These are phyloP conservation scores for Macrolepiota dolichaula DNA, from an alignment of 768 basidiomycete genomes.

Conservation along the genomic window DNA sequence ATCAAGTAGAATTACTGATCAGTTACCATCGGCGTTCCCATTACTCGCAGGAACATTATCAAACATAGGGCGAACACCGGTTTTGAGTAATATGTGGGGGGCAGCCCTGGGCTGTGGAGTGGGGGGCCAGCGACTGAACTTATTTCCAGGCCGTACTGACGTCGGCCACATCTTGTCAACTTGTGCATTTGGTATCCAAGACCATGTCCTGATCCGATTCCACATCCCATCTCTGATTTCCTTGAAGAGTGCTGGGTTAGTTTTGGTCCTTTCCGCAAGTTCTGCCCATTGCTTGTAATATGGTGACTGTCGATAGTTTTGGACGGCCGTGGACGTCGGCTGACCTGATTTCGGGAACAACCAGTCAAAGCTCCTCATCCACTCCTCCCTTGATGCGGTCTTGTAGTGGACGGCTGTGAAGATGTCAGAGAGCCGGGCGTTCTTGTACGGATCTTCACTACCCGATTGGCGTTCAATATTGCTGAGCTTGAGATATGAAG, in stretches of 20 bases:
- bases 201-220: neutral
- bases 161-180: neutral
- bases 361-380: neutral
- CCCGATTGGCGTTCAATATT: neutral
- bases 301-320: neutral
- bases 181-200: neutral
- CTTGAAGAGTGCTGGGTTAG: neutral
- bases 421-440: neutral
- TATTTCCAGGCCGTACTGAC: neutral
- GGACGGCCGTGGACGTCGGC: neutral
- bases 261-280: neutral
- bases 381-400: neutral
- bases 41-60: too few species aligned
- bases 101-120: neutral
- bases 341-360: neutral
- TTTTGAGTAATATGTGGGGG: neutral
- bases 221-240: neutral
- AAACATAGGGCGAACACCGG: too few species aligned
- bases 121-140: neutral
- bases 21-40: too few species aligned
- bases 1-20: too few species aligned
- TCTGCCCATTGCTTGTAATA: neutral
- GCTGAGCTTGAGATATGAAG: neutral
- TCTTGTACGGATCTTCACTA: neutral
- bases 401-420: neutral